These are phyloP conservation scores for Eucalyptus curtisii DNA, from an alignment of 345 rosid genomes.

Conservation along the genomic window DNA sequence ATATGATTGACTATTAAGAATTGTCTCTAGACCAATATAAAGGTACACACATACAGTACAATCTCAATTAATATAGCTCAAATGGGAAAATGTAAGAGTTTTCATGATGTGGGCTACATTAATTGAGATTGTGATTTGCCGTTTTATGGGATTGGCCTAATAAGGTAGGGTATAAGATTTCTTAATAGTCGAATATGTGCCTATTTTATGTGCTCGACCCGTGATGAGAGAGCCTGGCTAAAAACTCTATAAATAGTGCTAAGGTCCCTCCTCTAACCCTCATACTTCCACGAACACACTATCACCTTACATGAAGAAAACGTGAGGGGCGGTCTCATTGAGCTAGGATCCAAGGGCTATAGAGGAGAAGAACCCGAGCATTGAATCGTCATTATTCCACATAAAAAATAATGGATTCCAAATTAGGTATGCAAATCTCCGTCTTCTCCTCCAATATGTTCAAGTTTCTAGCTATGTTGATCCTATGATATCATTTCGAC, in stretches of 20 bases:
- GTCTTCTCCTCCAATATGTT: fast-evolving
- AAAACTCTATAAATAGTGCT: too few species aligned
- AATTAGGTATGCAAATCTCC: fast-evolving
- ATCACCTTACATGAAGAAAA: too few species aligned
- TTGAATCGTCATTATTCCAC: fast-evolving
- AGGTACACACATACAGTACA: fast-evolving
- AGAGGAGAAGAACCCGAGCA: fast-evolving
- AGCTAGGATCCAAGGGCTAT: too few species aligned
- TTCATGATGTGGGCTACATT: fast-evolving
- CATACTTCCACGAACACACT: too few species aligned
- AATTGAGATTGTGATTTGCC: too few species aligned
- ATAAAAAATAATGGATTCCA: fast-evolving
- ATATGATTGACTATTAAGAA: fast-evolving
- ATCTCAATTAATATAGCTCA: fast-evolving
- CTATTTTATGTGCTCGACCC: fast-evolving
- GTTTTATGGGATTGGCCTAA: fast-evolving
- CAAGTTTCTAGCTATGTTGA: too few species aligned
- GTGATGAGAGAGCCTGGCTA: fast-evolving
- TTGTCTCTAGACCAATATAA: too few species aligned
- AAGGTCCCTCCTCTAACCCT: fast-evolving
- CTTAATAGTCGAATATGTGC: too few species aligned
- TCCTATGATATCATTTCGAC: fast-evolving
- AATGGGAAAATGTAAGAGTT: too few species aligned
- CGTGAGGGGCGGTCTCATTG: fast-evolving
- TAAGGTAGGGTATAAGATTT: too few species aligned